Percentiles rank a stretch among this genome's conserved stretches.
phyloP scores from a whole-genome alignment of 2,329 filamentous ascomycete species.

The Stemphylium lycopersici region DNA sequence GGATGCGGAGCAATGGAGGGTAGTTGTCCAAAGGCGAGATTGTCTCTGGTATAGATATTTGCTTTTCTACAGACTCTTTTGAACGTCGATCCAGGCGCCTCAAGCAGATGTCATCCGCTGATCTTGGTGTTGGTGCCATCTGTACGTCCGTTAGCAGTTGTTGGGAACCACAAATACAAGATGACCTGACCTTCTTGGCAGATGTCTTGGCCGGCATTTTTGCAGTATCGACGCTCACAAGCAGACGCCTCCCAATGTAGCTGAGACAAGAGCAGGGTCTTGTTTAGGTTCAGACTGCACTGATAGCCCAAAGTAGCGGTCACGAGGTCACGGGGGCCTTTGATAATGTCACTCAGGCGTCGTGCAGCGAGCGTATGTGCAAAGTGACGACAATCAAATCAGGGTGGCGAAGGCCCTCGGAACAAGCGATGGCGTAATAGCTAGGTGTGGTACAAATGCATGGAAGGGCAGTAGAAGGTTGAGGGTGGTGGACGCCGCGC shows the following conservation, averaged over 20 bases:
- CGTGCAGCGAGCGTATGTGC: conserved; percentile 3
- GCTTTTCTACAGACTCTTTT: conserved; percentile 42
- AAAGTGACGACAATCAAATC: conserved; percentile 14
- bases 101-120: conserved; percentile 37
- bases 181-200: conserved; percentile 42
- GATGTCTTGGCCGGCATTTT: conserved; percentile 45
- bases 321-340: conserved; percentile 14
- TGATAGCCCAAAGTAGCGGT: conserved; percentile 10
- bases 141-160: conserved; percentile 28
- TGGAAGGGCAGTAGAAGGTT: conserved; percentile 34
- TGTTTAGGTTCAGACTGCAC: conserved; percentile 5
- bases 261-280: conserved; percentile 2
- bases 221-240: conserved; percentile 5
- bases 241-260: neutral
- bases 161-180: conserved; percentile 3
- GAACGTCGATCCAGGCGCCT: conserved; percentile 32
- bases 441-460: conserved; percentile 32
- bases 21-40: conserved; percentile 46
- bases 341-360: conserved; percentile 6
- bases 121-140: conserved; percentile 36
- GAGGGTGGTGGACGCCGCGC: conserved; percentile 21
- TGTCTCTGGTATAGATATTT: conserved; percentile 46
- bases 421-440: neutral
- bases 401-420: conserved; percentile 17
- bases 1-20: conserved; percentile 47